Evolutionary conservation across 129 eudicot species (phyloP), one percentile per base, ranked within the genome.

Genomic region (Artemisia tridentata): DNA sequence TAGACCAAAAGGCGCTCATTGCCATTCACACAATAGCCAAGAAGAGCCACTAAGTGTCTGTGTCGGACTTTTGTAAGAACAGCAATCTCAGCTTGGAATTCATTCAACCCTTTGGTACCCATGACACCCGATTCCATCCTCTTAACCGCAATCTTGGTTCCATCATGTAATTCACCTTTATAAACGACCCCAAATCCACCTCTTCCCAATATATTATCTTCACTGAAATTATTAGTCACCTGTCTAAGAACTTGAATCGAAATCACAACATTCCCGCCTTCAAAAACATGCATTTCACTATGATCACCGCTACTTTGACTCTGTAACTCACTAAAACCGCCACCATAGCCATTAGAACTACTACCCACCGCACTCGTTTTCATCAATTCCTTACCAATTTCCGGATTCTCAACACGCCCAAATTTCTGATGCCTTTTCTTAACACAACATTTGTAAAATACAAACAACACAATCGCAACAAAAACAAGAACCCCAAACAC

Each of bases 181-280:
- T 86, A 86, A 65, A 86, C 91, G 14, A 83, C 79, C 43, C 87
- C 91, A 51, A 86, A 86, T 27, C 91, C 91, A 61, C 91, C 91
- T 65, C 85, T 74, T 45, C 89, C 91, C 75, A 83, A 69, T 4
- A 86, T 68, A 41, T 86, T 86, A 0, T 80, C 49, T 3, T 83
- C 81, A 48, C 88, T 86, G 41, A 86, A 86, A 47, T 86, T 83
- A 54, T 86, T 49, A 0, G 91, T 86, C 27, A 83, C 88, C 48
- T 86, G 82, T 19, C 87, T 74, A 48, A 86, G 80, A 48, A 82
- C 86, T 58, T 84, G 86, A 58, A 85, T 83, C 0, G 96, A 83
- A 53, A 88, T 88, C 18, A 69, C 83, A 11, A 88, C 86, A 74
- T 85, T 88, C 11, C 96, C 96, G 46, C 86, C 88, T 63, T 89